Base-by-base conservation (phyloP, 306 rosid genomes). In the Echinosophora koreensis region DNA sequence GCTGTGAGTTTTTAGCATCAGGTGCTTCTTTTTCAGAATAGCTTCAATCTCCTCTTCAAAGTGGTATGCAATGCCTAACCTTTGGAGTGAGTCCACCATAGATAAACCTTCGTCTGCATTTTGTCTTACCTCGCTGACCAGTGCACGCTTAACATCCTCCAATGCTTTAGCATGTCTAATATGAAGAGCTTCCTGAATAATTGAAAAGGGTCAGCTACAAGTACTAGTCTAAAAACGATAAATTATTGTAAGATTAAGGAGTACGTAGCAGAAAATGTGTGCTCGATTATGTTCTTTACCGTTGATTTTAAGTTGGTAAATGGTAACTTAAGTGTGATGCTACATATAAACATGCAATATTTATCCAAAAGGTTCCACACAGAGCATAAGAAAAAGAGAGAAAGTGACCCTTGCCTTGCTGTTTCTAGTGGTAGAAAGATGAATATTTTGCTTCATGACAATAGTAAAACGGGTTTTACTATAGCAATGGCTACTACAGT, bases 11-110 rank as follows among this genome's bases (percentile, higher is more conserved):
- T 41, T 34, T 30, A 27, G 52, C 69, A 39, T 71, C 6, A 32
- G 5, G 17, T 50, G 34, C 1, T 75, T 80, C 47, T 34, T 77
- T 22, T 64, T 15, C 6, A 88, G 66, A 8, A 78, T 50, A 10
- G 69, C 47, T 69, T 67, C 72, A 64, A 86, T 86, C 47, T 86
- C 88, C 9, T 82, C 56, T 66, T 84, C 37, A 77, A 89, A 89
- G 49, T 39, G 58, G 58, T 87, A 46, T 0, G 76, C 87, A 14
- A 89, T 62, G 34, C 87, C 86, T 5, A 89, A 71, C 59, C 85
- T 72, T 76, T 84, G 88, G 17, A 87, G 60, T 35, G 78, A 70
- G 18, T 89, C 89, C 46, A 89, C 71, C 79, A 78, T 56, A 16
- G 5, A 34, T 17, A 85, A 66, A 71, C 82, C 27, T 50, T 59